Conservation (phyloP, 257 asterid species). For the Solanum medicagineum region DNA sequence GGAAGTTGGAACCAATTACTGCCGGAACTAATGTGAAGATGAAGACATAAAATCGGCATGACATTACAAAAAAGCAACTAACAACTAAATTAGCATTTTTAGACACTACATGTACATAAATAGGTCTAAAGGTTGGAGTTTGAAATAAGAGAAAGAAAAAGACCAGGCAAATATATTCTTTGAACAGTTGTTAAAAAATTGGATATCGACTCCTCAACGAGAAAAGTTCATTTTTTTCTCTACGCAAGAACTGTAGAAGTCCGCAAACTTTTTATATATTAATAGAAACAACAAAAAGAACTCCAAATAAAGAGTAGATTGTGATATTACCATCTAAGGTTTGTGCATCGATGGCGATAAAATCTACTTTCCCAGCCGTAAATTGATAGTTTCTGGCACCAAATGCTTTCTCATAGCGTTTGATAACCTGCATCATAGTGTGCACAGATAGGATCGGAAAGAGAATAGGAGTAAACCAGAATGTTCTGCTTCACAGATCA, state of each 20-base stretch:
- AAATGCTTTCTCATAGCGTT: conserved; percentile 66
- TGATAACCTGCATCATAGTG: conserved; percentile 36
- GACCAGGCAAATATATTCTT: not conserved
- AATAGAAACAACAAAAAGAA: not conserved
- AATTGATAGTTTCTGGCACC: conserved; percentile 69
- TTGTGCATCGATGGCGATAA: conserved; percentile 75
- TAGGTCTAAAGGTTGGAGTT: not conserved
- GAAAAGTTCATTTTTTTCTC: not conserved
- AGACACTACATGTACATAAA: not conserved
- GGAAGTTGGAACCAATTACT: not conserved
- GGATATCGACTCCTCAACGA: not conserved
- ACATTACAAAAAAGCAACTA: not conserved
- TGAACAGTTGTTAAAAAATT: not conserved
- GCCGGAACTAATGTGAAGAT: not conserved
- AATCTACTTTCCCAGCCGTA: conserved; percentile 63
- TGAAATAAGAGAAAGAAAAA: not conserved
- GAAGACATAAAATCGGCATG: not conserved
- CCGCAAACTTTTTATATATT: not conserved
- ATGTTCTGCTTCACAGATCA: not conserved
- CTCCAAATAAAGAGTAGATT: not conserved
- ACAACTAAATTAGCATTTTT: not conserved
- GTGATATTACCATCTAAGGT: conserved; percentile 67
- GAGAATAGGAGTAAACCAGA: not conserved
- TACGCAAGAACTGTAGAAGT: not conserved
- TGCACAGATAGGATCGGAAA: not conserved